phyloP scores from a whole-genome alignment of 495 filamentous ascomycete genomes.

The Neurospora sp. region DNA sequence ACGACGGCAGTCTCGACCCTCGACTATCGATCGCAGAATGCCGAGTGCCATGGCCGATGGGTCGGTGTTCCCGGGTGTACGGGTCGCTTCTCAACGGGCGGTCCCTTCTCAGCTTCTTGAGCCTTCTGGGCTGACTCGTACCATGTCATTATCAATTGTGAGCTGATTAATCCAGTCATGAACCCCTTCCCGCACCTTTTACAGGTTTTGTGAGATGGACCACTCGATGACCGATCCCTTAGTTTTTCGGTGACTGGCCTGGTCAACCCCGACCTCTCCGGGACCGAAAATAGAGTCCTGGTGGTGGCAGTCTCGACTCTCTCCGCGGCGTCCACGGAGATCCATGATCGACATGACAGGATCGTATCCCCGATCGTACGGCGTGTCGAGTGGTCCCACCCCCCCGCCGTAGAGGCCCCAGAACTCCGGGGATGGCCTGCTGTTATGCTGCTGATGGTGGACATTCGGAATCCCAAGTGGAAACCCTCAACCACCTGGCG shows the following conservation, averaged over 20 bases:
- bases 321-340: constrained; percentile 11
- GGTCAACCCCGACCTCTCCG: not conserved
- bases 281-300: not conserved
- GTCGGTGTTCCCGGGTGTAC: not conserved
- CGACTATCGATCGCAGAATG: not conserved
- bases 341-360: not conserved
- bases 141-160: constrained; percentile 14
- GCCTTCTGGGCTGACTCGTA: constrained; percentile 1
- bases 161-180: constrained; percentile 8
- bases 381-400: constrained; percentile 7
- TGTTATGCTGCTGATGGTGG: not conserved
- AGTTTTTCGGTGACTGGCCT: not conserved
- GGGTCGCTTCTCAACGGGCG: not conserved
- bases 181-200: not conserved
- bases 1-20: not conserved
- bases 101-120: not conserved
- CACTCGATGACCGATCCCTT: not conserved
- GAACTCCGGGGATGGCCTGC: not conserved
- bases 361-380: constrained; percentile 1
- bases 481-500: not conserved
- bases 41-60: too few relatives aligned
- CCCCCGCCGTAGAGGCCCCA: not conserved
- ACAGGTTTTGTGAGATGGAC: not conserved
- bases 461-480: not conserved
- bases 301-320: not conserved